These are phyloP conservation scores for Neurospora sublineolata DNA, from an alignment of 495 filamentous ascomycete genomes.

Conservation along the genomic window DNA sequence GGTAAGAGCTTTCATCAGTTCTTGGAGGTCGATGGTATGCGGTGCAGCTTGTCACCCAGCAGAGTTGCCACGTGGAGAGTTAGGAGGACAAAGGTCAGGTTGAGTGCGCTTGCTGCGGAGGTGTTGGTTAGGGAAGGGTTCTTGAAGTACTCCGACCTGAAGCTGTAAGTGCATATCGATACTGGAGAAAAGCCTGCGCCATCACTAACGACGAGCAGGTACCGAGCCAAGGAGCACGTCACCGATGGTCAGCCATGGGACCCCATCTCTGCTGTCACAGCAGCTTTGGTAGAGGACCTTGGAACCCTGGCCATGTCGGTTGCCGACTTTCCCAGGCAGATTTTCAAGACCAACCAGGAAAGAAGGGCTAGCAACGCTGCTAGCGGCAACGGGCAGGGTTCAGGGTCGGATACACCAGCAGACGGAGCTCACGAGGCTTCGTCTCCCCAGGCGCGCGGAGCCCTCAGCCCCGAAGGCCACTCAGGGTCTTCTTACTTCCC, in stretches of 20 bases:
- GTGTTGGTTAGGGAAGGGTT: conserved; percentile 50
- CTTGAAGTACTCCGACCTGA: conserved; percentile 52
- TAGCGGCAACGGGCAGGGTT: neutral
- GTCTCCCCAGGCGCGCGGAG: neutral
- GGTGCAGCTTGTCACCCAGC: conserved; percentile 53
- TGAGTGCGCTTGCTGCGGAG: conserved; percentile 60
- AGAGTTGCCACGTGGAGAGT: conserved; percentile 62
- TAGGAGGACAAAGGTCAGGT: conserved; percentile 46
- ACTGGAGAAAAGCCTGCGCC: neutral
- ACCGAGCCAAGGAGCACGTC: conserved; percentile 56
- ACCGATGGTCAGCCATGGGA: conserved; percentile 62
- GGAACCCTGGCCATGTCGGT: conserved; percentile 68
- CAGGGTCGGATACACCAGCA: conserved; percentile 6
- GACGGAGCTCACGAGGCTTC: neutral
- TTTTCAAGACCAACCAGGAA: conserved; percentile 34
- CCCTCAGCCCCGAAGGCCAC: neutral
- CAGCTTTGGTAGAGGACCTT: conserved; percentile 64
- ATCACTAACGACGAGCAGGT: conserved; percentile 32
- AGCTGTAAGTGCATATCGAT: conserved; percentile 41
- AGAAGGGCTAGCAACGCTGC: neutral
- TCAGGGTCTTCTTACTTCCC: neutral
- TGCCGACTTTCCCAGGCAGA: conserved; percentile 67
- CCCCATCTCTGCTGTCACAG: conserved; percentile 59
- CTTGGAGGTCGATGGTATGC: conserved; percentile 46
- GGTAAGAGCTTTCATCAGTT: conserved; percentile 60